Percentiles rank a stretch among this genome's conserved stretches.
Evolutionary conservation across 2,329 filamentous ascomycete genomes (phyloP).

Genomic region (Fusarium napiforme): DNA sequence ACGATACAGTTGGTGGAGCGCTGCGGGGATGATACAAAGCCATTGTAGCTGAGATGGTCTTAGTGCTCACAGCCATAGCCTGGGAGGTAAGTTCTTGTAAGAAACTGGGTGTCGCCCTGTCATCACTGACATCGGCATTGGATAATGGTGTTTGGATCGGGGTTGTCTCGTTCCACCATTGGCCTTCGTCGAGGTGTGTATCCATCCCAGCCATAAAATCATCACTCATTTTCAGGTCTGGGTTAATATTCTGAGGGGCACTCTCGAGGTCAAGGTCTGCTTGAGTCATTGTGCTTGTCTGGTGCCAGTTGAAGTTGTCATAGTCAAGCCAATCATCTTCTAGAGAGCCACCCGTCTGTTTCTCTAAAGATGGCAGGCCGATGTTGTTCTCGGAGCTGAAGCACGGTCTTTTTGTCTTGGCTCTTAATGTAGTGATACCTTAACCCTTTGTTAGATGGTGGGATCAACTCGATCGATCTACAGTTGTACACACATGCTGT

Average conservation of each 20-base stretch:
- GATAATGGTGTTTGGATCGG: background rate
- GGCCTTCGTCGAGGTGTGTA: background rate
- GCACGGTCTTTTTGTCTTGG: background rate
- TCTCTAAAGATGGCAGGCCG: background rate
- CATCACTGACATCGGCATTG: background rate
- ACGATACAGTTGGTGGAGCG: background rate
- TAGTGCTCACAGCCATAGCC: background rate
- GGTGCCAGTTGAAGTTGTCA: background rate
- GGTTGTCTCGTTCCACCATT: background rate
- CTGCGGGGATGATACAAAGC: background rate
- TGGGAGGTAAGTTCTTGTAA: background rate
- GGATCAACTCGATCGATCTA: background rate
- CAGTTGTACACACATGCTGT: background rate
- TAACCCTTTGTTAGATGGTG: background rate
- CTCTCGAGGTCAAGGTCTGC: background rate
- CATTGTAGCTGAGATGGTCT: background rate
- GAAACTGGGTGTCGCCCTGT: background rate
- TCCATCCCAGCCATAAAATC: background rate
- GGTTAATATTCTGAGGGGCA: background rate
- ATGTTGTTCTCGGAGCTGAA: background rate
- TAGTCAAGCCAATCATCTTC: background rate
- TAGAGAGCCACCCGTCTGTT: background rate
- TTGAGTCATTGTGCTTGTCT: background rate
- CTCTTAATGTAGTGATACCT: background rate
- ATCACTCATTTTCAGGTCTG: background rate